A percentile compares a stretch with the other conserved stretches of the same genome.
phyloP scores from a whole-genome alignment of 2,329 filamentous ascomycete genomes.

The Didymella glomerata region DNA sequence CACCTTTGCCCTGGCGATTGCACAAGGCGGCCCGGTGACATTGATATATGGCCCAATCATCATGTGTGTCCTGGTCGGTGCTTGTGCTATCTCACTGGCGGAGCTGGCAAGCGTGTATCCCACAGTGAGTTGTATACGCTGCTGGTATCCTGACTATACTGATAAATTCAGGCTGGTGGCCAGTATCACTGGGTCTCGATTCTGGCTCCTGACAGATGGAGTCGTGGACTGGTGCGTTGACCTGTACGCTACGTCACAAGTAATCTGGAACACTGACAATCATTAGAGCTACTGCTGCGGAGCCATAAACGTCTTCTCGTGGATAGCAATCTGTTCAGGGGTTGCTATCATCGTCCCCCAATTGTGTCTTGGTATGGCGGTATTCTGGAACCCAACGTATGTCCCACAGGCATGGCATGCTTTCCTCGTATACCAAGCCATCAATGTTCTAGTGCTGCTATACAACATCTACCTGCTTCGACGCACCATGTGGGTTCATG shows the following conservation, averaged over 20 bases:
- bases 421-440: constrained; percentile 27
- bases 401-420: constrained; percentile 26
- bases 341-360: constrained; percentile 31
- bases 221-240: constrained; percentile 21
- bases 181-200: constrained; percentile 34
- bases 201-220: constrained; percentile 55
- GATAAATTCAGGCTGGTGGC: constrained; percentile 29
- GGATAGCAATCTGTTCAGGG: constrained; percentile 27
- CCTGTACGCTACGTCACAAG: not conserved
- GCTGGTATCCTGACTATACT: no score
- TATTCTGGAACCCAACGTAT: constrained; percentile 23
- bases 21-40: constrained; percentile 24
- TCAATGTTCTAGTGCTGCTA: constrained; percentile 22
- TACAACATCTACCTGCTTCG: constrained; percentile 28
- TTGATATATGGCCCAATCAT: constrained; percentile 29
- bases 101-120: constrained; percentile 49
- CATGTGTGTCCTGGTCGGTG: constrained; percentile 25
- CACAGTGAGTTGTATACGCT: constrained; percentile 22
- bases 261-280: not conserved
- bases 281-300: constrained; percentile 29
- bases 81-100: constrained; percentile 23
- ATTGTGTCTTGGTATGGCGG: constrained; percentile 19
- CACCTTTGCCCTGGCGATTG: constrained; percentile 25
- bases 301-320: constrained; percentile 29
- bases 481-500: constrained; percentile 32